phyloP scores from a whole-genome alignment of 345 rosid genomes.

The Bretschneidera sinensis region DNA sequence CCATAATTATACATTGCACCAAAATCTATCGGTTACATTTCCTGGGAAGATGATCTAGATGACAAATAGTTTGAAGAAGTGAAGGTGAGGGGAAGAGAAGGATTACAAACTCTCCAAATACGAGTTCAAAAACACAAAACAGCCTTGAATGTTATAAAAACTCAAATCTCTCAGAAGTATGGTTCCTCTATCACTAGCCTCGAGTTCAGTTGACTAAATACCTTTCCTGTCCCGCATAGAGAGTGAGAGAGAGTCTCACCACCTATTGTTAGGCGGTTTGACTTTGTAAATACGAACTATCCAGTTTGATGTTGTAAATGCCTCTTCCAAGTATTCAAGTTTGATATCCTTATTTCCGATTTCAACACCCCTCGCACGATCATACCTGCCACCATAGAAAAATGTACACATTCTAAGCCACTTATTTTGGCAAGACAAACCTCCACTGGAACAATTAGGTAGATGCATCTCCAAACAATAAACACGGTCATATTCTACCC shows the following conservation, averaged over 20 bases:
- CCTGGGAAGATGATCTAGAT: not conserved
- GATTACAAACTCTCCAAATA: conserved; percentile 13
- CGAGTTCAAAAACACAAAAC: conserved; percentile 15
- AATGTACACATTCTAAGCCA: conserved; percentile 13
- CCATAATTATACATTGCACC: too few relatives aligned
- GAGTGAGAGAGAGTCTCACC: conserved; percentile 35
- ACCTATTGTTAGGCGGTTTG: conserved; percentile 90
- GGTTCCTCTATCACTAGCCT: conserved; percentile 11
- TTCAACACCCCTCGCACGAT: conserved; percentile 97
- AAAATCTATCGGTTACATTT: too few relatives aligned
- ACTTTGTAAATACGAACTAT: conserved; percentile 95
- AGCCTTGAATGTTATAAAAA: conserved; percentile 23
- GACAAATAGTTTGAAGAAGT: not conserved
- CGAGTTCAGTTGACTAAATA: conserved; percentile 1
- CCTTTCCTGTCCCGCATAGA: not conserved
- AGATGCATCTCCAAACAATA: not conserved
- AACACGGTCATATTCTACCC: not conserved
- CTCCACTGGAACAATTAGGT: not conserved
- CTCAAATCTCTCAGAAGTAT: conserved; percentile 10
- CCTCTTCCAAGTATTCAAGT: conserved; percentile 92
- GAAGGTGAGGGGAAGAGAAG: not conserved
- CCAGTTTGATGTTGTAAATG: conserved; percentile 97
- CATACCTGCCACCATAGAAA: conserved; percentile 48
- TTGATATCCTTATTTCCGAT: conserved; percentile 93
- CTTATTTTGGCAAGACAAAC: not conserved